Conservation (phyloP, 2,329 filamentous ascomycete species). For the Corynespora cassiicola region DNA sequence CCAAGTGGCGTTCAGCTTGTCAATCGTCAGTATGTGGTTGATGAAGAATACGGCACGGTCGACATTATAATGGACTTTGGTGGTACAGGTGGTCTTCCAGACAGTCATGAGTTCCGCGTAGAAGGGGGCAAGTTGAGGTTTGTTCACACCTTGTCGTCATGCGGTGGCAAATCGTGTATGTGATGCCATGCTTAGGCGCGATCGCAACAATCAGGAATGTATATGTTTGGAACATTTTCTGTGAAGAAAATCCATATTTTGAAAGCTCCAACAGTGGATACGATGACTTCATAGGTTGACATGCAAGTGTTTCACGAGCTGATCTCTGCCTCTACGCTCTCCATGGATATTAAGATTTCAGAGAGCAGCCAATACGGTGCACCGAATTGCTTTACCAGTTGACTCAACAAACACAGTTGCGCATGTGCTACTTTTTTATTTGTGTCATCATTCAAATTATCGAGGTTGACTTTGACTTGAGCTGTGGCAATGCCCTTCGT, state of each 20-base stretch:
- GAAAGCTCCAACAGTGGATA: conserved; percentile 1
- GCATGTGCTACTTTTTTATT: background rate
- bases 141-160: conserved; percentile 36
- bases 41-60: conserved; percentile 38
- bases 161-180: conserved; percentile 33
- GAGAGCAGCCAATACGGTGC: too few relatives aligned
- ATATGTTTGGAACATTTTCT: background rate
- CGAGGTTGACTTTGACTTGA: conserved; percentile 1
- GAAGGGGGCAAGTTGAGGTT: conserved; percentile 37
- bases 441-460: background rate
- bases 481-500: conserved; percentile 2
- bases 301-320: background rate
- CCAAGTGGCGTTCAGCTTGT: conserved; percentile 33
- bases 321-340: conserved; percentile 3
- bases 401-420: too few relatives aligned
- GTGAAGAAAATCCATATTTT: conserved; percentile 8
- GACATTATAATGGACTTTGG: conserved; percentile 39
- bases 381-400: too few relatives aligned
- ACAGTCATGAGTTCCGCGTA: conserved; percentile 40
- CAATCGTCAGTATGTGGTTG: conserved; percentile 37
- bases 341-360: conserved; percentile 2
- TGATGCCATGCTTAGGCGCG: conserved; percentile 6
- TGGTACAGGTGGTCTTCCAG: conserved; percentile 30
- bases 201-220: background rate
- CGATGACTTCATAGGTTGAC: background rate